Base-by-base conservation (phyloP, 2,329 filamentous ascomycete species). In the Chlorencoelia australis region DNA sequence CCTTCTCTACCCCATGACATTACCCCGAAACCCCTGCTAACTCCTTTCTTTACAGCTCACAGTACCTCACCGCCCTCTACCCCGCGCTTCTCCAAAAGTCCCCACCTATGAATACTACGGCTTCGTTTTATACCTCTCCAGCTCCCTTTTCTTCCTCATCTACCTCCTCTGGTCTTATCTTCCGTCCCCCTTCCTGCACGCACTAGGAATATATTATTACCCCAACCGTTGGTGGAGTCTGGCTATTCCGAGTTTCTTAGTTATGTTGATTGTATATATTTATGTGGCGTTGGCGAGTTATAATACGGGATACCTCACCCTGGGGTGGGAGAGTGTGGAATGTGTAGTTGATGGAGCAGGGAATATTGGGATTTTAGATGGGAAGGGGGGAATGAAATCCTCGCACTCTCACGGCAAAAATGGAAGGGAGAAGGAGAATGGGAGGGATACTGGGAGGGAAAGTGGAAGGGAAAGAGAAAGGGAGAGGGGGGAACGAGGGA, bases 21-120 rank as follows among this genome's bases (percentile, higher is more conserved):
- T n/a, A n/a, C n/a, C n/a, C n/a, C n/a, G n/a, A n/a, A n/a, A n/a
- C n/a, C n/a, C n/a, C n/a, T n/a, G n/a, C n/a, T n/a, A n/a, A n/a
- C n/a, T n/a, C n/a, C n/a, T n/a, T n/a, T n/a, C n/a, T n/a, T n/a
- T n/a, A n/a, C n/a, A n/a, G n/a, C n/a, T n/a, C n/a, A n/a, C n/a
- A n/a, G n/a, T n/a, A n/a, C n/a, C n/a, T n/a, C n/a, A n/a, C n/a
- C 36, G 19, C 1, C 76, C 70, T 2, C 75, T 94, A 13, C 85
- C 88, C 5, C 81, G 86, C 38, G 88, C 87, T 2, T 81, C 81
- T 36, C 91, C 91, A 2, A 87, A 91, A 57, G 88, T 98, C 2
- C 91, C 91, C n/a, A 98, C 91, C 0, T 96, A 98, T 65, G 91
- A 98, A 59, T 98, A 96, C 73, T 96, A 96, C 59, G 91, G 91